Evolutionary conservation across 768 basidiomycete species (phyloP), one percentile per base, ranked within the genome.

Genomic region (Guyanaporus albipodus): DNA sequence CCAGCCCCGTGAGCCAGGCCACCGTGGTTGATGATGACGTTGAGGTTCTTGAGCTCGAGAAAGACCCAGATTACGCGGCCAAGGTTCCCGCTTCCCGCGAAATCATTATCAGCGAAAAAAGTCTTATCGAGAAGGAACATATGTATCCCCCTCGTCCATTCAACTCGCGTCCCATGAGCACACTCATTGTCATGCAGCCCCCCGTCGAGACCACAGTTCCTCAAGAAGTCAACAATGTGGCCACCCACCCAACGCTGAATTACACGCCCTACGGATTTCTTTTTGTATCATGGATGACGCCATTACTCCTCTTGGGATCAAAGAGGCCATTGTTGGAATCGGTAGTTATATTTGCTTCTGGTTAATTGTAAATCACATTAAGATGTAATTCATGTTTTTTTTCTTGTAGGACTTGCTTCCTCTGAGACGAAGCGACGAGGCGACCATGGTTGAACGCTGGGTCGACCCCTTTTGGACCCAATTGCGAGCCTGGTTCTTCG

Each of bases 321-420:
- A 61, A 59, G 50, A 52, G 60, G 26, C 60, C 60, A n/a, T 50
- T 61, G 50, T 45, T 61, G 54, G 57, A 61, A 61, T 57, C 60
- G 60, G 60, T 62, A 57, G 57, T 57, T 61, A 59, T 61, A 49
- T 62, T 54, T 24, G 17, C 32, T 50, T 59, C 52, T 52, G 54
- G 60, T 12, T 62, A 24, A 6, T 4, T 53, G 52, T 59, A 61
- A 26, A 45, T 50, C 46, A 48, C 29, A 36, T 60, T 57, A 38
- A 56, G 40, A 42, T 58, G 17, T 56, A 46, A 44, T 47, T 37
- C 22, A 32, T 49, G 18, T 41, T 47, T 46, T 37, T 35, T 33
- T 41, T 33, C 8, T 8, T 53, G 48, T 40, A 62, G 60, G 60
- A 62, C 36, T 26, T 62, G 23, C 46, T 62, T 24, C 60, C 60